These are phyloP conservation scores for Pythium folliculosum DNA, from an alignment of 352 stramenopile genomes.

Conservation along the genomic window DNA sequence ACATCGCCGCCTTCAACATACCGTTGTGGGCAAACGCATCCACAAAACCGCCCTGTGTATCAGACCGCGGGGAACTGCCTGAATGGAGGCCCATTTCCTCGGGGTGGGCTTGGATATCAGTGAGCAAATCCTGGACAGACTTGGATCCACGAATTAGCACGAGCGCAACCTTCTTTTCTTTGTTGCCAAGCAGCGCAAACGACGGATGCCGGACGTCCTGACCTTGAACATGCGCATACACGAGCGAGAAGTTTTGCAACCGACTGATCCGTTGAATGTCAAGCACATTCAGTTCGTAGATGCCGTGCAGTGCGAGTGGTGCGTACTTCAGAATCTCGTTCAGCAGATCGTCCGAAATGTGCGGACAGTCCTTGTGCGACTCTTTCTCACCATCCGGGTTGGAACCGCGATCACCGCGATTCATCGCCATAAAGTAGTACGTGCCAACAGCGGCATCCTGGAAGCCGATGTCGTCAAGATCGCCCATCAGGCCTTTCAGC, in stretches of 20 bases:
- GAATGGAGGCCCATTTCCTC: conserved; percentile 65
- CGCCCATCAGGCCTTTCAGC: conserved; percentile 74
- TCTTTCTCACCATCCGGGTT: conserved; percentile 65
- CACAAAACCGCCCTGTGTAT: conserved; percentile 70
- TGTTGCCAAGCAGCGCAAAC: conserved; percentile 77
- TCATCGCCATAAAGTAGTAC: conserved; percentile 91
- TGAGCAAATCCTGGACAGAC: conserved; percentile 84
- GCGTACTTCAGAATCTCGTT: conserved; percentile 74
- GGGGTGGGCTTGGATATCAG: conserved; percentile 81
- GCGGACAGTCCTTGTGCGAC: conserved; percentile 52
- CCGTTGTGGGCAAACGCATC: conserved; percentile 87
- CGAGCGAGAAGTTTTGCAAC: conserved; percentile 74
- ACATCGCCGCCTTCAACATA: conserved; percentile 86
- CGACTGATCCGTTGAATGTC: conserved; percentile 85
- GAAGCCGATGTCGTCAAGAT: conserved; percentile 79
- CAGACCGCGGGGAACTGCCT: conserved; percentile 38
- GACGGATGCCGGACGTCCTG: conserved; percentile 82
- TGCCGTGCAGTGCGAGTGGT: conserved; percentile 75
- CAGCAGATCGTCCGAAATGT: conserved; percentile 72
- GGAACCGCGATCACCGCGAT: conserved; percentile 75
- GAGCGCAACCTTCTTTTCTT: conserved; percentile 77
- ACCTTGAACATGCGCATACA: conserved; percentile 83
- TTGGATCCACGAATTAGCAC: conserved; percentile 85
- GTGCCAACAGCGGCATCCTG: conserved; percentile 84
- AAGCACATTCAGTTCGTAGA: conserved; percentile 83